Evolutionary conservation across 2,329 filamentous ascomycete genomes (phyloP).

Genomic region (Dactylellina drechsleri): DNA sequence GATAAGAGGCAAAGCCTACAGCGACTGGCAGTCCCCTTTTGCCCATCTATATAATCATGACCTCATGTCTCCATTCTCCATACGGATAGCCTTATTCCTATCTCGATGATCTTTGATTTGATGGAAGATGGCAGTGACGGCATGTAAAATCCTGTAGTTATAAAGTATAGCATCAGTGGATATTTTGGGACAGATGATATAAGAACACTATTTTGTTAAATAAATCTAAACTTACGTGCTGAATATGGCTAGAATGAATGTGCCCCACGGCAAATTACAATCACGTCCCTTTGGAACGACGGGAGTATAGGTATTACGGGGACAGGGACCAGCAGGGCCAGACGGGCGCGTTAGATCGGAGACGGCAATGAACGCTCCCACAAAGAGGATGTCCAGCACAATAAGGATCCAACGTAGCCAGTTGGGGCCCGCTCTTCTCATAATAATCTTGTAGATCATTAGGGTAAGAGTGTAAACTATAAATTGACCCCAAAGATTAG

Average conservation of each 20-base stretch:
- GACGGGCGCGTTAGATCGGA: constrained; percentile 62
- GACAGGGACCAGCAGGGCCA: constrained; percentile 59
- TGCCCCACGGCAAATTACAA: constrained; percentile 63
- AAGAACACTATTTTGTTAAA: not conserved
- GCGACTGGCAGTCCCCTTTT: not conserved
- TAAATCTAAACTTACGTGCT: constrained; percentile 63
- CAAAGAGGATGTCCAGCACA: constrained; percentile 62
- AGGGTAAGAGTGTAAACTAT: constrained; percentile 62
- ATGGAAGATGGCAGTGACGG: constrained; percentile 63
- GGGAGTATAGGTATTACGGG: constrained; percentile 53
- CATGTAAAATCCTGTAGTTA: constrained; percentile 62
- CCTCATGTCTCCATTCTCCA: constrained; percentile 2
- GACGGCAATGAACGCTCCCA: constrained; percentile 64
- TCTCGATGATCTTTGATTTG: constrained; percentile 55
- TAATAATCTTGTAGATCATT: constrained; percentile 60
- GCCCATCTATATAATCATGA: not conserved
- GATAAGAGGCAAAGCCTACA: not conserved
- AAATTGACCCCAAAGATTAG: constrained; percentile 6
- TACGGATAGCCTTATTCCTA: constrained; percentile 2
- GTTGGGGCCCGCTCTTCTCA: constrained; percentile 60
- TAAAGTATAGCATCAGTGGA: constrained; percentile 14
- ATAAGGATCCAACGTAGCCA: constrained; percentile 63
- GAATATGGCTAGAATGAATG: constrained; percentile 64
- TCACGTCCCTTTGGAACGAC: constrained; percentile 55
- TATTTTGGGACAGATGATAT: not conserved